These are phyloP conservation scores for Globisporangium nagaii DNA, from an alignment of 352 stramenopile species.

Conservation along the genomic window DNA sequence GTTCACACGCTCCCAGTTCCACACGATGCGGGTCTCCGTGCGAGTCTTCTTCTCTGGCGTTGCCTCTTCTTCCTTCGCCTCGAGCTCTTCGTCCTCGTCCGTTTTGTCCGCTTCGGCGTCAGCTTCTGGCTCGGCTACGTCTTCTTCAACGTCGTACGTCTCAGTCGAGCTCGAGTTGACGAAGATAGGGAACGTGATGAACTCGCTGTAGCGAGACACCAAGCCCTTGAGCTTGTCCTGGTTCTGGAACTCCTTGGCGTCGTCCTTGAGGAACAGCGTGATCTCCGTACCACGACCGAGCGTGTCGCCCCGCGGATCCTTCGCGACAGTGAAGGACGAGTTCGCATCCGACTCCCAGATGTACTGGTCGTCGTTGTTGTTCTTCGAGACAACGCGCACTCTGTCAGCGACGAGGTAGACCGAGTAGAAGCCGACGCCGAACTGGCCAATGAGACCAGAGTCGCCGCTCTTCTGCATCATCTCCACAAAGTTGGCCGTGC, in stretches of 20 bases:
- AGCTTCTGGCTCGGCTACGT: slow-evolving; percentile 48
- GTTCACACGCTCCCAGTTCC: slow-evolving; percentile 97
- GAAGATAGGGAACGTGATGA: slow-evolving; percentile 99
- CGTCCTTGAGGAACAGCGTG: slow-evolving; percentile 98
- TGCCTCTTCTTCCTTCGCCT: slow-evolving; percentile 34
- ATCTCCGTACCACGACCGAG: slow-evolving; percentile 97
- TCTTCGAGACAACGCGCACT: slow-evolving; percentile 96
- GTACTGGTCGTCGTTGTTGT: slow-evolving; percentile 97
- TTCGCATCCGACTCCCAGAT: slow-evolving; percentile 98
- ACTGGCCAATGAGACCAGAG: slow-evolving; percentile 98
- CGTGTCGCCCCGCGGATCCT: slow-evolving; percentile 95
- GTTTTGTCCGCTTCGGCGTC: slow-evolving; percentile 60
- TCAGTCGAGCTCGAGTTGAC: slow-evolving; percentile 92
- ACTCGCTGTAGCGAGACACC: slow-evolving; percentile 98
- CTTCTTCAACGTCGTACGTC: slow-evolving; percentile 89
- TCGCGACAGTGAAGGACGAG: slow-evolving; percentile 93
- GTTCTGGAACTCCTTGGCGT: slow-evolving; percentile 95
- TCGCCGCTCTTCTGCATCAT: slow-evolving; percentile 89
- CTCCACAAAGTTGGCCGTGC: slow-evolving; percentile 99
- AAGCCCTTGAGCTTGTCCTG: slow-evolving; percentile 93
- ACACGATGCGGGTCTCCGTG: slow-evolving; percentile 92
- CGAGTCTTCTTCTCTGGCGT: slow-evolving; percentile 74
- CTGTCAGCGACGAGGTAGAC: slow-evolving; percentile 97
- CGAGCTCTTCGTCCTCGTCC: slow-evolving; percentile 53
- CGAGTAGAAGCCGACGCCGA: slow-evolving; percentile 99